A percentile compares a stretch with the other conserved stretches of the same genome.
phyloP scores from a whole-genome alignment of 2,329 filamentous ascomycete species.

The Aureobasidium mangrovei region DNA sequence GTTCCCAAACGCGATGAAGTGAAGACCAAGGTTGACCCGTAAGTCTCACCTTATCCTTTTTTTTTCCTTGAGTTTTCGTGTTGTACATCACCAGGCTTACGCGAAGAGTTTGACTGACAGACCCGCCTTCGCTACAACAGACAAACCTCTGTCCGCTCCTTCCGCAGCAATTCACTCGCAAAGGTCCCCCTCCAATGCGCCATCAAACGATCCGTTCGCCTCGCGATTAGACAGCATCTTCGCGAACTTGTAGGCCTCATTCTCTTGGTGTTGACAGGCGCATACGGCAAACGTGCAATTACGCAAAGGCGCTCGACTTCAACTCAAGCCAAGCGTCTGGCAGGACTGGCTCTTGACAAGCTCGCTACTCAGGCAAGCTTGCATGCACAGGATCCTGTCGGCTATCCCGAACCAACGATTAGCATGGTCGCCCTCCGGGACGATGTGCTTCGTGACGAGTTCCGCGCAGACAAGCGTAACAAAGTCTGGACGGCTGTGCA shows the following conservation, averaged over 20 bases:
- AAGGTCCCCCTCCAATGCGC: constrained; percentile 79
- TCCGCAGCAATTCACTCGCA: constrained; percentile 85
- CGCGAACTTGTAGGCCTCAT: constrained; percentile 62
- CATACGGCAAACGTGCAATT: constrained; percentile 59
- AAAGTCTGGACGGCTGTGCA: constrained; percentile 77
- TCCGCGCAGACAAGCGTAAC: constrained; percentile 66
- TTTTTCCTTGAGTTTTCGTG: constrained; percentile 17
- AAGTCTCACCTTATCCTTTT: constrained; percentile 34
- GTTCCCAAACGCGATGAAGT: constrained; percentile 56
- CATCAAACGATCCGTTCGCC: constrained; percentile 66
- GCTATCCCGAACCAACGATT: constrained; percentile 66
- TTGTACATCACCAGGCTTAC: constrained; percentile 18
- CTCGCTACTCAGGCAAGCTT: constrained; percentile 76
- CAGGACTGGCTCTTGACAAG: constrained; percentile 73
- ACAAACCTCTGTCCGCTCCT: constrained; percentile 52
- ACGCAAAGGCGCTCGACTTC: constrained; percentile 55
- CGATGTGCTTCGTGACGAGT: constrained; percentile 76
- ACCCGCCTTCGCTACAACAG: constrained; percentile 63
- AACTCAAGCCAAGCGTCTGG: constrained; percentile 70
- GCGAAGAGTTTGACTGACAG: constrained; percentile 63
- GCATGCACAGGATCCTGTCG: constrained; percentile 55
- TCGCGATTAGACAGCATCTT: constrained; percentile 79
- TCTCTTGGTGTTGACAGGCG: constrained; percentile 36
- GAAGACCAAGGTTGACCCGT: constrained; percentile 48
- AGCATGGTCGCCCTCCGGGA: constrained; percentile 84